phyloP scores from a whole-genome alignment of 73 alveolate genomes.

The Tetrahymena elliotti region DNA sequence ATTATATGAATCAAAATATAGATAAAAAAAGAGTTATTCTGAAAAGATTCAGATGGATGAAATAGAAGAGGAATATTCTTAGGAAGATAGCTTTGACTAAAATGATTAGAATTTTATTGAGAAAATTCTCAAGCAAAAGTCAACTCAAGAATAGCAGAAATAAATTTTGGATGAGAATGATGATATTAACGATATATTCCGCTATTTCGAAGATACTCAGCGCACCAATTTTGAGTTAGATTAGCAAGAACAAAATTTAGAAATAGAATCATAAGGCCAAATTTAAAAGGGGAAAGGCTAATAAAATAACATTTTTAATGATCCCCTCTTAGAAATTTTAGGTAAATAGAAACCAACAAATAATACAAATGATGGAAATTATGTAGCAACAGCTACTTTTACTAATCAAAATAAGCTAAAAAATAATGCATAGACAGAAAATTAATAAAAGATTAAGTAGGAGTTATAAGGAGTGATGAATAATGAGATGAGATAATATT shows the following conservation, averaged over 20 bases:
- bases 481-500: not conserved
- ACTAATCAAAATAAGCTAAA: not conserved
- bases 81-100: not conserved
- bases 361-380: not conserved
- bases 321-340: not conserved
- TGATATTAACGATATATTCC: not conserved
- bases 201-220: not conserved
- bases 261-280: not conserved
- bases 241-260: not conserved
- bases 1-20: not conserved
- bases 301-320: not conserved
- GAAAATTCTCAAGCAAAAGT: not conserved
- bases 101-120: not conserved
- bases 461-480: not conserved
- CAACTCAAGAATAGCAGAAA: not conserved
- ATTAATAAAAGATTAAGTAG: not conserved
- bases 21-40: not conserved
- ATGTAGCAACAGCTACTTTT: not conserved
- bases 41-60: not conserved
- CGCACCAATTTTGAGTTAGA: not conserved
- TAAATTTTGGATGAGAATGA: not conserved
- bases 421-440: not conserved
- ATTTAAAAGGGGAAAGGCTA: not conserved
- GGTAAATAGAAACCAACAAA: not conserved
- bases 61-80: not conserved